A percentile compares a stretch with the other conserved stretches of the same genome.
phyloP scores from a whole-genome alignment of 768 basidiomycete genomes.

The Rhodosporidiobolus odoratus region DNA sequence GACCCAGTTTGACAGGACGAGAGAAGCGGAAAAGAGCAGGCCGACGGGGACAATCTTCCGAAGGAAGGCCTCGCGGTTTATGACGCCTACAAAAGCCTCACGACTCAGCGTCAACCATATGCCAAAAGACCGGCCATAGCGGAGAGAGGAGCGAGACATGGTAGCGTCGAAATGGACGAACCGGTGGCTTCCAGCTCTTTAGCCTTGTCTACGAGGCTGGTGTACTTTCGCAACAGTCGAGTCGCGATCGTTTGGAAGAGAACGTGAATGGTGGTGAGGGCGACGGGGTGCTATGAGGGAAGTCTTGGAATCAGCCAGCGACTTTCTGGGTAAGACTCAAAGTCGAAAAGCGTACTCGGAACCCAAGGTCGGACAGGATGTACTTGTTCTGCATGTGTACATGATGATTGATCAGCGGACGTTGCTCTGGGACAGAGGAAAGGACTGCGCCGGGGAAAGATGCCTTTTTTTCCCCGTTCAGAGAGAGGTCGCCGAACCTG shows the following conservation, averaged over 20 bases:
- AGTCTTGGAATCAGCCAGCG: not conserved
- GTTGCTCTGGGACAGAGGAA: not conserved
- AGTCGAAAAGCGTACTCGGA: constrained; percentile 60
- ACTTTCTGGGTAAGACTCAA: not conserved
- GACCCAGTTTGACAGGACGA: constrained; percentile 84
- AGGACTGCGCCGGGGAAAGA: constrained; percentile 54
- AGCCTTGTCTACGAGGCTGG: constrained; percentile 65
- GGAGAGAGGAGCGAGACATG: too few species aligned
- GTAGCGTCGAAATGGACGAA: too few species aligned
- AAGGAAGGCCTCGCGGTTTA: constrained; percentile 71
- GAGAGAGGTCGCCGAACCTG: constrained; percentile 53
- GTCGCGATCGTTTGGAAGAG: constrained; percentile 66
- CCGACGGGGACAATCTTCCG: constrained; percentile 84
- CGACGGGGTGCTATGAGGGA: constrained; percentile 3
- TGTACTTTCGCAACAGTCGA: constrained; percentile 72
- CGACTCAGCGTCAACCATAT: too few species aligned
- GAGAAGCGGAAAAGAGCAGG: constrained; percentile 59
- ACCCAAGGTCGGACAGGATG: constrained; percentile 58
- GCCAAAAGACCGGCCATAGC: too few species aligned
- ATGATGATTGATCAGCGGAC: too few species aligned
- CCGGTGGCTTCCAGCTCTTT: constrained; percentile 54
- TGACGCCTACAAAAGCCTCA: constrained; percentile 56
- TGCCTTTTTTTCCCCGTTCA: constrained; percentile 56
- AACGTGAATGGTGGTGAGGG: constrained; percentile 36
- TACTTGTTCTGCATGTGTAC: constrained; percentile 38